Percentiles rank a stretch among this genome's conserved stretches.
phyloP scores from a whole-genome alignment of 1,284 basidiomycete species.

The Schizophyllum commune region DNA sequence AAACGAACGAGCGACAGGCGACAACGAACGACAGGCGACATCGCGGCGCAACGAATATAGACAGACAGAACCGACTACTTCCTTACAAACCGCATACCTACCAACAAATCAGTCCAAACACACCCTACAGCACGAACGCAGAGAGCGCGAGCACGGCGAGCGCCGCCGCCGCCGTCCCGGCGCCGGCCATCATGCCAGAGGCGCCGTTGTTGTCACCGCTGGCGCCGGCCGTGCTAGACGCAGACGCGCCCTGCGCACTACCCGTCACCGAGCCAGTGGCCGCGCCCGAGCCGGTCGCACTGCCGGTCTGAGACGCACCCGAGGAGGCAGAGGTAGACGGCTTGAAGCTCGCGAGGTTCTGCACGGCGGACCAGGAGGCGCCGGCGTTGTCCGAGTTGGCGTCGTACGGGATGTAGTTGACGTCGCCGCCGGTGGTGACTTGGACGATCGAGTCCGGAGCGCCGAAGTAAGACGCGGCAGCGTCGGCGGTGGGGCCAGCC shows the following conservation, averaged over 20 bases:
- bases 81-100: neutral
- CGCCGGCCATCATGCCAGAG: neutral
- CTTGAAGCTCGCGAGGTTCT: conserved; percentile 25
- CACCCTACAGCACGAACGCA: neutral
- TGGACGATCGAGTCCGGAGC: conserved; percentile 69
- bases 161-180: too few relatives aligned
- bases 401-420: conserved; percentile 57
- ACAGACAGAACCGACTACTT: neutral
- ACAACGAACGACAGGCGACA: neutral
- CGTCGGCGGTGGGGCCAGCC: conserved; percentile 61
- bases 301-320: neutral
- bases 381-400: conserved; percentile 35
- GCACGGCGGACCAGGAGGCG: conserved; percentile 43
- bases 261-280: neutral
- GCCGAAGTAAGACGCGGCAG: conserved; percentile 65
- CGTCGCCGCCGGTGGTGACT: conserved; percentile 56
- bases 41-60: neutral
- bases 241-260: neutral
- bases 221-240: neutral
- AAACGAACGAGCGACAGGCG: neutral
- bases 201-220: neutral
- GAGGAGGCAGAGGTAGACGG: conserved; percentile 17
- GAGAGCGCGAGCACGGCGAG: neutral
- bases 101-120: neutral
- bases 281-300: neutral